These are phyloP conservation scores for Scheffersomyces ergatensis DNA, from an alignment of 805 yeast genomes.

Conservation along the genomic window DNA sequence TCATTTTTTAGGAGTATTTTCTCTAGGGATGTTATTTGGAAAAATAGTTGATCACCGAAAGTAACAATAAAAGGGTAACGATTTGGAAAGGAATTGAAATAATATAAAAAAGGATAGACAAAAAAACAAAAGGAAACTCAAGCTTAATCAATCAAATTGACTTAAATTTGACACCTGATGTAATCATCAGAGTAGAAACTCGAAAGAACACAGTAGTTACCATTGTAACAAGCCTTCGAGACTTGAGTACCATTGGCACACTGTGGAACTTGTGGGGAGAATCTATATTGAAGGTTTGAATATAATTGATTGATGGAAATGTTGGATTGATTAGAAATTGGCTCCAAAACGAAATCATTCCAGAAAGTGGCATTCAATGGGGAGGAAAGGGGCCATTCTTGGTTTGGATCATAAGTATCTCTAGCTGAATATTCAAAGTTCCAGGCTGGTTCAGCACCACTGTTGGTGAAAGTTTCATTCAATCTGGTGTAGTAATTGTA, in stretches of 20 bases:
- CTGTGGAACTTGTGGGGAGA: conserved; percentile 52
- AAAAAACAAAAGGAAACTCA: too few relatives aligned
- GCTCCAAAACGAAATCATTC: conserved; percentile 49
- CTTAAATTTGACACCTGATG: conserved; percentile 9
- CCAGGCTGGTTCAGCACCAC: conserved; percentile 61
- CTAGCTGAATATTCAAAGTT: conserved; percentile 62
- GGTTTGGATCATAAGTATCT: conserved; percentile 48
- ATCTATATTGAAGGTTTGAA: conserved; percentile 48
- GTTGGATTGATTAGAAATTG: conserved; percentile 36
- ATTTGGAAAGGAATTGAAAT: too few relatives aligned
- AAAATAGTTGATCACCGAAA: too few relatives aligned
- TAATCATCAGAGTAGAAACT: conserved; percentile 11
- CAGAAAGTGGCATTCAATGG: conserved; percentile 73
- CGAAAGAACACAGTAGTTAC: conserved; percentile 18
- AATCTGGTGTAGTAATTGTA: conserved; percentile 58
- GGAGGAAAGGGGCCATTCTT: conserved; percentile 54
- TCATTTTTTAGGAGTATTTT: too few relatives aligned
- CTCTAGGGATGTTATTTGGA: too few relatives aligned
- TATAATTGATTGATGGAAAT: conserved; percentile 48
- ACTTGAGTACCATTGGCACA: conserved; percentile 34
- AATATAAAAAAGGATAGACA: too few relatives aligned
- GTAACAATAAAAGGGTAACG: too few relatives aligned
- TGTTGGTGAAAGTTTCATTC: conserved; percentile 53
- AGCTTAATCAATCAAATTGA: too few relatives aligned
- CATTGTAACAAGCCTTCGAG: conserved; percentile 16